phyloP scores from a whole-genome alignment of 768 basidiomycete species.

The Auriscalpium vulgare region DNA sequence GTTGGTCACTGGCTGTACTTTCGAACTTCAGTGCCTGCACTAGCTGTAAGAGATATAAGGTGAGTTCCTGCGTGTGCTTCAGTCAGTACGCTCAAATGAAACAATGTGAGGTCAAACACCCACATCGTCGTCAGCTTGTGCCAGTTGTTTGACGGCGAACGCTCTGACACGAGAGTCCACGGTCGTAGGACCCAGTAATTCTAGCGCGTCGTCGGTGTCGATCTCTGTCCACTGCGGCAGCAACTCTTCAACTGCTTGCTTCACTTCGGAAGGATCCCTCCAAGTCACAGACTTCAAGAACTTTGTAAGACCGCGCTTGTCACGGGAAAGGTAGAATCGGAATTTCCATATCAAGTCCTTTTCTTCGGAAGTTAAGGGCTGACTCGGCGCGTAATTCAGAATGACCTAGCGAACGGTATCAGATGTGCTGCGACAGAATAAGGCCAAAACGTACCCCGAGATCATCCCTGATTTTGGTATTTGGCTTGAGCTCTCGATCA shows the following conservation, averaged over 20 bases:
- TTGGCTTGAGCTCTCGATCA: conserved; percentile 93
- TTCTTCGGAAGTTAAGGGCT: conserved; percentile 79
- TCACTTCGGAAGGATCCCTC: conserved; percentile 93
- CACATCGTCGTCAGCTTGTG: conserved; percentile 91
- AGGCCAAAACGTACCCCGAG: conserved; percentile 54
- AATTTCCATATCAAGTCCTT: conserved; percentile 98
- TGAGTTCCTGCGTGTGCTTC: conserved; percentile 59
- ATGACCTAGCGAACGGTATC: conserved; percentile 51
- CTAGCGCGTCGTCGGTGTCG: conserved; percentile 93
- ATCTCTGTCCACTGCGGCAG: conserved; percentile 96
- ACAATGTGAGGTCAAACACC: conserved; percentile 17
- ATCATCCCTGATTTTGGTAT: conserved; percentile 91
- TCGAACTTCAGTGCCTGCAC: conserved; percentile 99
- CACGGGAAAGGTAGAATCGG: conserved; percentile 91
- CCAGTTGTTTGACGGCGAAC: conserved; percentile 89
- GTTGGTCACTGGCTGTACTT: conserved; percentile 67
- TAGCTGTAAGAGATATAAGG: conserved; percentile 88
- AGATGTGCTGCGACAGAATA: not conserved
- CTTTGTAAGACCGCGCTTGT: conserved; percentile 92
- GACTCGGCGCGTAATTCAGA: conserved; percentile 86
- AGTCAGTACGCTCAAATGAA: not conserved
- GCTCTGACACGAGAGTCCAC: conserved; percentile 88
- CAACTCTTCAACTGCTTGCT: conserved; percentile 94
- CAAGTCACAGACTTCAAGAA: conserved; percentile 97
- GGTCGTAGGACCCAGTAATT: conserved; percentile 84